phyloP scores from a whole-genome alignment of 2,329 filamentous ascomycete species.

The Pyricularia pennisetigena region DNA sequence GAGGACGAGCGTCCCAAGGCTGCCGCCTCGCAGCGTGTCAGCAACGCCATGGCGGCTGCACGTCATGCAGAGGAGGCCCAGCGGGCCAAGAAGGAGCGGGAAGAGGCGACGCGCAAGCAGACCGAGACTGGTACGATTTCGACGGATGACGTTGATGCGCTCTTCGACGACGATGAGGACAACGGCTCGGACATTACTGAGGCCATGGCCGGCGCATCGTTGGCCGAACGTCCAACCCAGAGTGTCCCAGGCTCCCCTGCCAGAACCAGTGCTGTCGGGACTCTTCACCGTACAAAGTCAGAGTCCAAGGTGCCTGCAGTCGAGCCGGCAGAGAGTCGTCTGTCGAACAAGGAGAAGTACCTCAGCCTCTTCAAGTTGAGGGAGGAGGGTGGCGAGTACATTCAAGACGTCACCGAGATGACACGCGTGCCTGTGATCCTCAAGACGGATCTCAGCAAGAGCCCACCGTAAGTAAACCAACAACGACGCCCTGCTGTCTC shows the following conservation, averaged over 20 bases:
- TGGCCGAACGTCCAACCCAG: conserved; percentile 83
- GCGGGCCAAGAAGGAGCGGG: conserved; percentile 72
- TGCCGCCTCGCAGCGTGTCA: conserved; percentile 60
- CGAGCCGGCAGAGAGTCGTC: conserved; percentile 67
- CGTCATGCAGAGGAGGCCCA: conserved; percentile 76
- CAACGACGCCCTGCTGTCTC: not conserved
- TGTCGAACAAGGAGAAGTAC: conserved; percentile 95
- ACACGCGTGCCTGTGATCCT: conserved; percentile 93
- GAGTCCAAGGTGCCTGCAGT: conserved; percentile 79
- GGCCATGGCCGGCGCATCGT: conserved; percentile 80
- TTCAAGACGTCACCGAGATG: conserved; percentile 98
- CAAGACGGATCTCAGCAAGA: conserved; percentile 97
- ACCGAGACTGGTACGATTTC: conserved; percentile 93
- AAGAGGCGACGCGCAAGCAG: conserved; percentile 85
- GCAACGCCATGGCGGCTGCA: conserved; percentile 65
- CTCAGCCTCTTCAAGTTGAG: conserved; percentile 79
- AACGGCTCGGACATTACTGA: conserved; percentile 84
- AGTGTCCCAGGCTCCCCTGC: conserved; percentile 89
- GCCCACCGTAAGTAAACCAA: conserved; percentile 83
- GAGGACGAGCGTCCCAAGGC: conserved; percentile 94
- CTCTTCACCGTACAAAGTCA: conserved; percentile 79
- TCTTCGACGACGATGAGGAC: conserved; percentile 90
- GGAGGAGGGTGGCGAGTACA: conserved; percentile 90
- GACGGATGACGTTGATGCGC: conserved; percentile 84
- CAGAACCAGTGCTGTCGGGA: conserved; percentile 58